Evolutionary conservation across 345 rosid genomes (phyloP), one percentile per base, ranked within the genome.

Genomic region (Ceriops decandra): DNA sequence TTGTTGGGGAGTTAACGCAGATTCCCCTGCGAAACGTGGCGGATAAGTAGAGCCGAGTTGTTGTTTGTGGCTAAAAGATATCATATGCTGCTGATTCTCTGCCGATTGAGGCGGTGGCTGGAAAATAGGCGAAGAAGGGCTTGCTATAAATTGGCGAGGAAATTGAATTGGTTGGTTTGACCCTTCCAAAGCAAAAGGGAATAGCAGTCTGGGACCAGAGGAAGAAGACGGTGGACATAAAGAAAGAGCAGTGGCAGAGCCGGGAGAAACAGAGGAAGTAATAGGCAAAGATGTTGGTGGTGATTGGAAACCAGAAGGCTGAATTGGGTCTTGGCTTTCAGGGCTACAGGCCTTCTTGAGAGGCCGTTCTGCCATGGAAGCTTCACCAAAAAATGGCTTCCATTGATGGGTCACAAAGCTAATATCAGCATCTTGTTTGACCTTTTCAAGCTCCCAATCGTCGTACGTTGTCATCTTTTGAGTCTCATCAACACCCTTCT

Each of bases 271-370:
- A 73, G 80, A 68, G 58, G 66, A 52, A 10, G 73, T 81, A 52
- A 72, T 38, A 52, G 72, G 77, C 1, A 42, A 42, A 42, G 16
- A 42, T 38, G 15, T 11, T 10, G 47, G 47, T 11, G 19, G 17
- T 11, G 49, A 38, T 11, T 38, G 47, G 16, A 38, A 11, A 38
- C 47, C 16, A 38, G 16, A 38, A 38, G 47, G 11, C 15, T 9
- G 16, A 38, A 38, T 38, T 38, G 47, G 13, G 66, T 62, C 76
- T 68, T 81, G 84, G 54, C 88, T 80, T 69, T 86, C 91, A 36
- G 89, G 84, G 76, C 88, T 89, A 21, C 84, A 78, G 60, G 77
- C 77, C 79, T 89, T 91, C 74, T 85, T 91, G 61, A 78, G 79
- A 76, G 93, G 88, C 67, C 87, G 80, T 17, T 69, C 61, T 1